A percentile compares a stretch with the other conserved stretches of the same genome.
Evolutionary conservation across 2,329 filamentous ascomycete genomes (phyloP).

Genomic region (Zymoseptoria pseudotritici): DNA sequence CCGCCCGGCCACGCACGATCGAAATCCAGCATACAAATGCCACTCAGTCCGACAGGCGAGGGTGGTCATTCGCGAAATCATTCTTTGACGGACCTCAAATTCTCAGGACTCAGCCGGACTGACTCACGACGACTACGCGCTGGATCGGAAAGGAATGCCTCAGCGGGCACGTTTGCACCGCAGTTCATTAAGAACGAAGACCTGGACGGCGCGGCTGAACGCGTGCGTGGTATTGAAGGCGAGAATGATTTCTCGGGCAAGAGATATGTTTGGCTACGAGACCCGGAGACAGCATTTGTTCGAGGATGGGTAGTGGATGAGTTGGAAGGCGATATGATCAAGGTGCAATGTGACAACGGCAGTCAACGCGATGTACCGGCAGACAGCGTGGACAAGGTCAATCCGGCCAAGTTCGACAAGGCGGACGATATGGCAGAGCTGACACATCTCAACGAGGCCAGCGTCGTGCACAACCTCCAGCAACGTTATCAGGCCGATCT

Average conservation of each 20-base stretch:
- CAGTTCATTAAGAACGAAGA: conserved; percentile 91
- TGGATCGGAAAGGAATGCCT: conserved; percentile 57
- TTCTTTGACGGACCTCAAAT: conserved; percentile 49
- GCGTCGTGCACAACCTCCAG: conserved; percentile 93
- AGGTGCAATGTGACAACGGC: conserved; percentile 91
- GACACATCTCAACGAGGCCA: conserved; percentile 95
- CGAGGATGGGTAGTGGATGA: conserved; percentile 90
- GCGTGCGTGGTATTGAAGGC: conserved; percentile 71
- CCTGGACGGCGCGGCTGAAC: conserved; percentile 50
- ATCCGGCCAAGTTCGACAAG: conserved; percentile 98
- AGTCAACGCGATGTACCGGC: conserved; percentile 78
- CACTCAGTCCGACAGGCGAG: conserved; percentile 43
- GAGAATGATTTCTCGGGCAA: conserved; percentile 99
- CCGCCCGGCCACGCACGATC: conserved; percentile 50
- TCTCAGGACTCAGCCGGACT: conserved; percentile 15
- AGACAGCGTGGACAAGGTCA: conserved; percentile 95
- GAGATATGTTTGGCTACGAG: conserved; percentile 94
- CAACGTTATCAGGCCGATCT: conserved; percentile 92
- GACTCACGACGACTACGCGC: conserved; percentile 31
- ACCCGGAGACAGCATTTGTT: conserved; percentile 79
- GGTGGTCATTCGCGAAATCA: conserved; percentile 60
- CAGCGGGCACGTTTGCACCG: conserved; percentile 83
- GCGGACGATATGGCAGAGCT: conserved; percentile 98
- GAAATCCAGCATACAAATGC: conserved; percentile 66
- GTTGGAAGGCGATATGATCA: conserved; percentile 56